phyloP scores from a whole-genome alignment of 345 rosid genomes.

The Syzygium oleosum region DNA sequence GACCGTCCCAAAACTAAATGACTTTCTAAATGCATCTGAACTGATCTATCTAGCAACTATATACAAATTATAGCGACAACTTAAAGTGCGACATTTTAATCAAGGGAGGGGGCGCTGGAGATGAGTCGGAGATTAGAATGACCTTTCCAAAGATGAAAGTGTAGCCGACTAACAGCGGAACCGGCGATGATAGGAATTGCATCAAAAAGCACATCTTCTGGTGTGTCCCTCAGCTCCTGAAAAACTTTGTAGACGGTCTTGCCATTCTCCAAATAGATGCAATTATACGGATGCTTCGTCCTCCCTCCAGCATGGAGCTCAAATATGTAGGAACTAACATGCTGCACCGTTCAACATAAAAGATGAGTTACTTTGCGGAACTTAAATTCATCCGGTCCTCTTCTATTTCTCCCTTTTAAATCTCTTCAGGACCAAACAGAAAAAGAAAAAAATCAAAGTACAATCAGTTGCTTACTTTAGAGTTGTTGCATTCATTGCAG shows the following conservation, averaged over 20 bases:
- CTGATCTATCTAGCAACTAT: background rate
- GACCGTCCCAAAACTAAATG: background rate
- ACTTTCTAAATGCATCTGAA: background rate
- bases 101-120: background rate
- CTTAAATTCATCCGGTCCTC: background rate
- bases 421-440: background rate
- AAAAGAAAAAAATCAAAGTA: background rate
- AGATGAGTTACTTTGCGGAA: background rate
- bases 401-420: background rate
- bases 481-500: constrained; percentile 36
- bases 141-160: constrained; percentile 47
- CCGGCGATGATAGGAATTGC: constrained; percentile 34
- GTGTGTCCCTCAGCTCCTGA: constrained; percentile 46
- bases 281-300: constrained; percentile 55
- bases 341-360: constrained; percentile 19
- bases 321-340: constrained; percentile 37
- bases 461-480: constrained; percentile 17
- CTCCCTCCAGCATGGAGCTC: constrained; percentile 58
- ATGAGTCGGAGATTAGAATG: background rate
- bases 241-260: constrained; percentile 46
- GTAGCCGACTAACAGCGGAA: constrained; percentile 28
- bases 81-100: background rate
- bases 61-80: background rate
- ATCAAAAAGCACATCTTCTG: constrained; percentile 39
- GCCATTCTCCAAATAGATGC: constrained; percentile 51